A percentile compares a stretch with the other conserved stretches of the same genome.
Conservation (phyloP, 2,329 filamentous ascomycete genomes). For the Ceratocystis ficicola region DNA sequence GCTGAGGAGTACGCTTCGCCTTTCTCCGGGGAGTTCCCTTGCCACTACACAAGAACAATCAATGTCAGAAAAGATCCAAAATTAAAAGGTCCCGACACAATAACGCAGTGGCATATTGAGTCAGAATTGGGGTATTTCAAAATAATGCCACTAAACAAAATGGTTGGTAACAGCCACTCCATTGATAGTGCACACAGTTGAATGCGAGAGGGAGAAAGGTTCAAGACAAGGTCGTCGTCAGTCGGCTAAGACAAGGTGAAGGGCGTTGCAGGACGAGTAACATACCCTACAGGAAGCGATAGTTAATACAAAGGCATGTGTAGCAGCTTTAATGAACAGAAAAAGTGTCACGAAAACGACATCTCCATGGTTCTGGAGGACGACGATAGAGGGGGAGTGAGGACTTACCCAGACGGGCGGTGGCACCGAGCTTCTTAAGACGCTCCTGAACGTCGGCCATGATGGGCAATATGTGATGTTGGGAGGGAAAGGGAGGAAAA, state of each 20-base stretch:
- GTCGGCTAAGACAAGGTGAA: background rate
- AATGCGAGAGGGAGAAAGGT: conserved; percentile 6
- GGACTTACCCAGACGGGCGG: conserved; percentile 55
- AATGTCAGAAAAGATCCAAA: conserved; percentile 16
- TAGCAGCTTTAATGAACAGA: background rate
- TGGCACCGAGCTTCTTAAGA: conserved; percentile 46
- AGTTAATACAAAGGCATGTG: conserved; percentile 23
- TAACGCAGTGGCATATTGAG: background rate
- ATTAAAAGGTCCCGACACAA: conserved; percentile 20
- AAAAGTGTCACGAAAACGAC: background rate
- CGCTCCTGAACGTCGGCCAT: conserved; percentile 48
- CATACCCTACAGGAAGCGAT: conserved; percentile 21
- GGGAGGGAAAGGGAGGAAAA: conserved; percentile 24
- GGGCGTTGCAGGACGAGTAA: conserved; percentile 14
- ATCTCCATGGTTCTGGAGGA: background rate
- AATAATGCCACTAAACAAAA: conserved; percentile 2
- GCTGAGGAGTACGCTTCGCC: conserved; percentile 95
- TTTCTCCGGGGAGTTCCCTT: conserved; percentile 97
- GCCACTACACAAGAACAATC: conserved; percentile 44
- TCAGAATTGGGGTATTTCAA: background rate
- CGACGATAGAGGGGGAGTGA: conserved; percentile 16
- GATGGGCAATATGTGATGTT: conserved; percentile 28
- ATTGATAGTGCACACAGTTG: conserved; percentile 15
- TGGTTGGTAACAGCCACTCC: conserved; percentile 27
- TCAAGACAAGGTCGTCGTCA: conserved; percentile 8